Evolutionary conservation across 2,329 filamentous ascomycete species (phyloP).

Genomic region (Pseudogymnoascus verrucosus): DNA sequence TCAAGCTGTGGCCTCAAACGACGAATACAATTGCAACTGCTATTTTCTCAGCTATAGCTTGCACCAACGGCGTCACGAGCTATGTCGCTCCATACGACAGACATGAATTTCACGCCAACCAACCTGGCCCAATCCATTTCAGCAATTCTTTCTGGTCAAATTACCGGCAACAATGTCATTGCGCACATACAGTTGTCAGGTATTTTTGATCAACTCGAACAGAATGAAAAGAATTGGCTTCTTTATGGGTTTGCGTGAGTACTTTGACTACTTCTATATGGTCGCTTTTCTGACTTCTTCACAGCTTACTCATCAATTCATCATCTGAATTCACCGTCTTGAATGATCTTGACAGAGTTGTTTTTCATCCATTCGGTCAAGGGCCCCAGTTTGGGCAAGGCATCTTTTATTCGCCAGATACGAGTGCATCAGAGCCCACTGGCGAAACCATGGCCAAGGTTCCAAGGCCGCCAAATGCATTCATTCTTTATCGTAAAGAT

Average conservation of each 20-base stretch:
- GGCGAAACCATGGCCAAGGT: constrained; percentile 19
- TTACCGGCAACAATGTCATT: not conserved
- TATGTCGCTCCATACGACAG: not conserved
- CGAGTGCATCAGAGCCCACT: not conserved
- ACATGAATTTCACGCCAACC: not conserved
- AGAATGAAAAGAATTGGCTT: not conserved
- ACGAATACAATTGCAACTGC: not conserved
- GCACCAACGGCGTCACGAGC: not conserved
- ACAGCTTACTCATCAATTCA: not conserved
- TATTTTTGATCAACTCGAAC: not conserved
- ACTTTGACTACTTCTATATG: not conserved
- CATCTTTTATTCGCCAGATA: not conserved
- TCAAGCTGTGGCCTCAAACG: not conserved
- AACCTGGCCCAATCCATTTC: not conserved
- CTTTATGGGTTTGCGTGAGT: not conserved
- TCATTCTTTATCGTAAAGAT: constrained; percentile 36
- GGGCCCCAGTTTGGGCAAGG: not conserved
- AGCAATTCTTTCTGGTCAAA: not conserved
- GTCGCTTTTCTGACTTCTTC: not conserved
- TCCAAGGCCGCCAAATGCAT: constrained; percentile 35
- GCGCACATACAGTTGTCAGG: not conserved
- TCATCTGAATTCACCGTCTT: not conserved
- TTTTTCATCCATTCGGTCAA: not conserved
- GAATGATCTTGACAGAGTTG: not conserved
- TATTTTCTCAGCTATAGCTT: not conserved